Percentiles rank a stretch among this genome's conserved stretches.
Conservation (phyloP, 805 yeast species). For the Pichia phayaonensis region DNA sequence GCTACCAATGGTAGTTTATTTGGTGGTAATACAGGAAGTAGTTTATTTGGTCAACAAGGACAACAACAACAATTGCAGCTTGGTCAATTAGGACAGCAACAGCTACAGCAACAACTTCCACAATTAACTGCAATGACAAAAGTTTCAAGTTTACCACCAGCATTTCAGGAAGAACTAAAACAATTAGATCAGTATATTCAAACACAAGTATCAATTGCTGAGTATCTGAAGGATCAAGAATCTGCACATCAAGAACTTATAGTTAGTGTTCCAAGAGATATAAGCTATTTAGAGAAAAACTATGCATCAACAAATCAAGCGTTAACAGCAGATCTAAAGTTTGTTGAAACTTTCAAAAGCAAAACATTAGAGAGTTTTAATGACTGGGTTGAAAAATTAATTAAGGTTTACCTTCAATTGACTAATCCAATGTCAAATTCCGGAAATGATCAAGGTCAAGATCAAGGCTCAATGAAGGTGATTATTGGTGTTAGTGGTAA, state of each 20-base stretch:
- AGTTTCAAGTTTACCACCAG: slow-evolving; percentile 67
- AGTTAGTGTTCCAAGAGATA: slow-evolving; percentile 67
- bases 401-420: slow-evolving; percentile 29
- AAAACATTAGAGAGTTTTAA: slow-evolving; percentile 30
- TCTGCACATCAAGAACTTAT: slow-evolving; percentile 57
- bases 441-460: slow-evolving; percentile 17
- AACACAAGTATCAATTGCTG: slow-evolving; percentile 65
- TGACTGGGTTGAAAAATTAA: slow-evolving; percentile 32
- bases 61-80: background rate
- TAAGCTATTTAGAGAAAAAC: slow-evolving; percentile 52
- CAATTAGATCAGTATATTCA: slow-evolving; percentile 66
- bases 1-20: slow-evolving; percentile 29
- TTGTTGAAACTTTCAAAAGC: slow-evolving; percentile 37
- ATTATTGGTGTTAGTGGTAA: slow-evolving; percentile 28
- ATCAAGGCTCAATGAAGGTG: slow-evolving; percentile 17
- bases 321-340: slow-evolving; percentile 39
- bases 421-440: slow-evolving; percentile 29
- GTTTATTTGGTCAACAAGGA: background rate
- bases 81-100: slow-evolving; percentile 5
- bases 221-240: slow-evolving; percentile 53
- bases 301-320: slow-evolving; percentile 62
- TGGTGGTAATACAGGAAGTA: slow-evolving; percentile 22
- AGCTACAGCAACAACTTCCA: slow-evolving; percentile 23
- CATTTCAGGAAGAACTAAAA: slow-evolving; percentile 59
- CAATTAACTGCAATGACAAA: slow-evolving; percentile 66